phyloP scores from a whole-genome alignment of 192 early-diverging fungal genomes.

The Dissophora ornata region DNA sequence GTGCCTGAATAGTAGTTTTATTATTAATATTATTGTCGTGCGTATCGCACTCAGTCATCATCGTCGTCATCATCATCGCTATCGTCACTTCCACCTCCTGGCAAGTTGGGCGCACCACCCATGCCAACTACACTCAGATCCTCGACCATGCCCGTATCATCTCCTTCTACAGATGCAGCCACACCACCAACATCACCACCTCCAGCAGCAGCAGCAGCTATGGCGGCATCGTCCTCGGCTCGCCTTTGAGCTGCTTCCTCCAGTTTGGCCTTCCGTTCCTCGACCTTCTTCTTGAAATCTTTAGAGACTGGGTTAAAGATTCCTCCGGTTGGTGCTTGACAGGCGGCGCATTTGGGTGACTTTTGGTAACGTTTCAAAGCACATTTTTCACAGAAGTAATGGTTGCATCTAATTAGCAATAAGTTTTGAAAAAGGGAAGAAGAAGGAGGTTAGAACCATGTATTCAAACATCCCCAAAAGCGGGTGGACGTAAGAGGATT shows the following conservation, averaged over 20 bases:
- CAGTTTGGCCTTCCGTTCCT: conserved; percentile 60
- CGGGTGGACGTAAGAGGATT: no score
- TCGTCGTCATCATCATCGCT: conserved; percentile 43
- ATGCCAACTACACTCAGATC: conserved; percentile 47
- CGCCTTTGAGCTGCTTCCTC: conserved; percentile 49
- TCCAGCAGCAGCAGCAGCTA: conserved; percentile 54
- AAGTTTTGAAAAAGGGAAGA: conserved; percentile 3
- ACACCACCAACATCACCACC: conserved; percentile 6
- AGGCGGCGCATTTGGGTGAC: conserved; percentile 91
- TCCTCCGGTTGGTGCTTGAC: conserved; percentile 85
- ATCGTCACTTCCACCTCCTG: conserved; percentile 26
- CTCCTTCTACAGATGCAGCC: conserved; percentile 31
- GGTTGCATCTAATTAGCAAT: conserved; percentile 72
- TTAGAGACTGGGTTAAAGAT: conserved; percentile 81
- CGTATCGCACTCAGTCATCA: not conserved
- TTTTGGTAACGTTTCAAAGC: conserved; percentile 87
- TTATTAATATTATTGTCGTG: not conserved
- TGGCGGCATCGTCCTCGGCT: conserved; percentile 39
- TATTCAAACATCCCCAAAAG: no score
- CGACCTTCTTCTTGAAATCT: conserved; percentile 73
- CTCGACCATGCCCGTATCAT: conserved; percentile 49
- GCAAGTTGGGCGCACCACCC: conserved; percentile 30
- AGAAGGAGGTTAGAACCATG: not conserved
- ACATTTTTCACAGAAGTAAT: conserved; percentile 97
- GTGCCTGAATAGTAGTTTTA: no score